Evolutionary conservation across 306 rosid species (phyloP), one percentile per base, ranked within the genome.

Genomic region (Mimosa pudica): DNA sequence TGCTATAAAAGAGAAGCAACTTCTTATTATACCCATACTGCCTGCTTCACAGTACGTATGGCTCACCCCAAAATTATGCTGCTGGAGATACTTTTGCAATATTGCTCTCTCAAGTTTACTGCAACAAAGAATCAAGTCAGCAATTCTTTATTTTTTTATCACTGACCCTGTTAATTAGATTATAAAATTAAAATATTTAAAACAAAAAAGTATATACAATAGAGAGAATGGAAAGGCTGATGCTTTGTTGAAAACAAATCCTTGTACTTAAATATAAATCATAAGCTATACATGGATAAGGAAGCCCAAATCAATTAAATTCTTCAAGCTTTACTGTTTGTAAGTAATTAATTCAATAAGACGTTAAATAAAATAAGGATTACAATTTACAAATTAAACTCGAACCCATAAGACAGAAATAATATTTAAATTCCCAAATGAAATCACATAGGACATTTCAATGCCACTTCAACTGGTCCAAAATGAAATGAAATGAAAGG

Each of bases 1-100:
- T 18, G 86, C 10, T 36, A 93, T 81, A 83, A 93, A 91, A 54
- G 96, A 86, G 84, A 93, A 91, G 84, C 88, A 79, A 77, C 97
- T 87, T 84, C 74, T 88, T 12, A 93, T 88, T 78, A 93, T 91
- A 64, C 98, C 98, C 98, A 93, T 93, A 24, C 5, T 2, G 44
- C 45, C n/a, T 12, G 72, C 78, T 86, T 55, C 24, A 75, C 30
- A 24, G 30, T 24, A 49, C 58, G 70, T 67, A 54, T 45, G 35
- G 74, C 38, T 32, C 2, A 10, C 71, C 49, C 13, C 44, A 63
- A 71, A 20, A 24, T 24, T 79, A 20, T 55, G 61, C 79, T 52
- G 52, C 47, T 49, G 60, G 58, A 4, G 72, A 33, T 11, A 1
- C 33, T 83, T 44, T 14, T 20, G 48, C 73, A 54, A 46, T 45